Evolutionary conservation across 257 asterid species (phyloP).

Genomic region (Solanum sitiens): DNA sequence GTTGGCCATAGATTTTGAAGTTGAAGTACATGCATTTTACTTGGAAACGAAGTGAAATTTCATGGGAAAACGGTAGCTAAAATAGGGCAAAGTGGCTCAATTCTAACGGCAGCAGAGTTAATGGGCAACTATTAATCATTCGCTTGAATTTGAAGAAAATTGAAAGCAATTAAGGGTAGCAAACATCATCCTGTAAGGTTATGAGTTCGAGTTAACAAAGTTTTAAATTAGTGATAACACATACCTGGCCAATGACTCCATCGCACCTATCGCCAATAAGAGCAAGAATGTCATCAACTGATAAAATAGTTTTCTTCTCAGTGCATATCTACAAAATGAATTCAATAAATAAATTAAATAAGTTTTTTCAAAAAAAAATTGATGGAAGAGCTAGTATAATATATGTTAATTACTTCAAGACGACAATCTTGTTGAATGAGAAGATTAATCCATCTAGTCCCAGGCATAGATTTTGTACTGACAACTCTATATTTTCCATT

Average conservation of each 20-base stretch:
- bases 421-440: slow-evolving; percentile 83
- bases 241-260: slow-evolving; percentile 97
- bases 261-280: slow-evolving; percentile 78
- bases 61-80: background rate
- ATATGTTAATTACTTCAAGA: slow-evolving; percentile 50
- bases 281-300: slow-evolving; percentile 80
- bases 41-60: background rate
- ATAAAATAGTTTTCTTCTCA: slow-evolving; percentile 73
- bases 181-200: background rate
- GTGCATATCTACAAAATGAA: slow-evolving; percentile 56
- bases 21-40: background rate
- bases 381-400: background rate
- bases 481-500: slow-evolving; percentile 84
- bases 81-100: background rate
- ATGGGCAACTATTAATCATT: no score
- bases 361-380: background rate
- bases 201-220: no score
- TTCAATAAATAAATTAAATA: background rate
- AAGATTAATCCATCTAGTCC: slow-evolving; percentile 87
- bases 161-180: background rate
- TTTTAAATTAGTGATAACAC: no score
- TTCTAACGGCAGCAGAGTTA: background rate
- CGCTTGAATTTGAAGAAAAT: background rate
- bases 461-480: slow-evolving; percentile 95
- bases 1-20: background rate